These are phyloP conservation scores for Xylaria sp. DNA, from an alignment of 2,329 filamentous ascomycete genomes.

Conservation along the genomic window DNA sequence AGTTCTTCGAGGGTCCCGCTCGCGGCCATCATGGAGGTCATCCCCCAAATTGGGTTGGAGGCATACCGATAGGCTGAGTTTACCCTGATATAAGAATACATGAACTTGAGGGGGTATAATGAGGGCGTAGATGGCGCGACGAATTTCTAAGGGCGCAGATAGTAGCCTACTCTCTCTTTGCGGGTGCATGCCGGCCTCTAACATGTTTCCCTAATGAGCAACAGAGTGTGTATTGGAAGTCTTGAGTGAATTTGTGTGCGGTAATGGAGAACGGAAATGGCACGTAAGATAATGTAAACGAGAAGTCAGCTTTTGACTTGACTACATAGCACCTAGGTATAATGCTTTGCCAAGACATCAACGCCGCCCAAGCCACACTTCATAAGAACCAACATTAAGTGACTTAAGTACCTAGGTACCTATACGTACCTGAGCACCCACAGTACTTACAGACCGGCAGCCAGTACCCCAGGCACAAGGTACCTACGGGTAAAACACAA, in stretches of 20 bases:
- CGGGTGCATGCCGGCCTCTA: neutral
- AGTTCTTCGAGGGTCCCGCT: neutral
- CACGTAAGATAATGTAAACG: neutral
- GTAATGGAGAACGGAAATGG: neutral
- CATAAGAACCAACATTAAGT: neutral
- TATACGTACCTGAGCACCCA: neutral
- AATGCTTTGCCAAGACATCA: neutral
- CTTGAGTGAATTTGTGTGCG: neutral
- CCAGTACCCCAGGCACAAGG: too few relatives aligned
- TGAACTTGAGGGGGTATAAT: neutral
- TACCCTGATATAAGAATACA: neutral
- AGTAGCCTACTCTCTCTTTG: constrained; percentile 6
- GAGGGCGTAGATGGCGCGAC: neutral
- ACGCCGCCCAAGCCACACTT: neutral
- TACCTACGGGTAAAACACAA: neutral
- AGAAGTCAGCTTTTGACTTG: neutral
- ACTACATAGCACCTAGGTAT: neutral
- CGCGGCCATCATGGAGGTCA: neutral
- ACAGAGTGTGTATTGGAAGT: neutral
- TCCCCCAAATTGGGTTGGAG: constrained; percentile 11
- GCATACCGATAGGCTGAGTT: neutral
- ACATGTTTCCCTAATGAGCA: neutral
- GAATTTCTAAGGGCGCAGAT: constrained; percentile 10
- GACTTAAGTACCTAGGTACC: neutral
- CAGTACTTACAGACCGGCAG: neutral